phyloP scores from a whole-genome alignment of 129 eudicot genomes.

The Artemisia argyi region DNA sequence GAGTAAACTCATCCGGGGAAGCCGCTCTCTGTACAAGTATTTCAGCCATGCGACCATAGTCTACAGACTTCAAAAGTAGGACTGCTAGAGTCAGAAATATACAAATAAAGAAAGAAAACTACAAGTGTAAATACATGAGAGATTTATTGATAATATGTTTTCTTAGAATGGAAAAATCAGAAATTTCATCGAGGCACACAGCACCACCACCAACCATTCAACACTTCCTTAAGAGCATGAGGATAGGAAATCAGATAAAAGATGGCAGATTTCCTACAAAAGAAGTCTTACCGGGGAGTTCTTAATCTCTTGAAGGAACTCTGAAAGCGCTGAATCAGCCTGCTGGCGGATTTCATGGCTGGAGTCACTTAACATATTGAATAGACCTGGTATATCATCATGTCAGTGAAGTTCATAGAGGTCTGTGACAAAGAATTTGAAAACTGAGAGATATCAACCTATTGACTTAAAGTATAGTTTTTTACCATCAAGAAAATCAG shows the following conservation, averaged over 20 bases:
- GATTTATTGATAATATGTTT: constrained; percentile 8
- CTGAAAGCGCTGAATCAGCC: constrained; percentile 96
- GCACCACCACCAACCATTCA: constrained; percentile 9
- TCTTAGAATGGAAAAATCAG: constrained; percentile 2
- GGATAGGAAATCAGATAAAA: constrained; percentile 14
- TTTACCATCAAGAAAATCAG: constrained; percentile 99
- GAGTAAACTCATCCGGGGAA: constrained; percentile 89
- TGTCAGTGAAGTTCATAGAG: constrained; percentile 24
- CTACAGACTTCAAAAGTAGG: constrained; percentile 91
- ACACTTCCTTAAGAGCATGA: constrained; percentile 11
- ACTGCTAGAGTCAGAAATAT: constrained; percentile 51
- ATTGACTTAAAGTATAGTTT: constrained; percentile 13
- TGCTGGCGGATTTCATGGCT: constrained; percentile 98
- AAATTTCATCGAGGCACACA: constrained; percentile 19
- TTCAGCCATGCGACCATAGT: constrained; percentile 99
- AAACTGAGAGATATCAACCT: constrained; percentile 5
- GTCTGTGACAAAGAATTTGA: constrained; percentile 11
- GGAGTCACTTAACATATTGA: constrained; percentile 96
- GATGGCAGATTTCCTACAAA: constrained; percentile 20
- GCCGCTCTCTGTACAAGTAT: constrained; percentile 96
- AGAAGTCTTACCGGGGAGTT: constrained; percentile 81
- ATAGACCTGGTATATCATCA: constrained; percentile 63
- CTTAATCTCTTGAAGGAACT: constrained; percentile 97
- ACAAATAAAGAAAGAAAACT: constrained; percentile 28
- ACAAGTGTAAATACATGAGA: constrained; percentile 9